phyloP scores from a whole-genome alignment of 805 yeast species.

The Starmerella powellii region DNA sequence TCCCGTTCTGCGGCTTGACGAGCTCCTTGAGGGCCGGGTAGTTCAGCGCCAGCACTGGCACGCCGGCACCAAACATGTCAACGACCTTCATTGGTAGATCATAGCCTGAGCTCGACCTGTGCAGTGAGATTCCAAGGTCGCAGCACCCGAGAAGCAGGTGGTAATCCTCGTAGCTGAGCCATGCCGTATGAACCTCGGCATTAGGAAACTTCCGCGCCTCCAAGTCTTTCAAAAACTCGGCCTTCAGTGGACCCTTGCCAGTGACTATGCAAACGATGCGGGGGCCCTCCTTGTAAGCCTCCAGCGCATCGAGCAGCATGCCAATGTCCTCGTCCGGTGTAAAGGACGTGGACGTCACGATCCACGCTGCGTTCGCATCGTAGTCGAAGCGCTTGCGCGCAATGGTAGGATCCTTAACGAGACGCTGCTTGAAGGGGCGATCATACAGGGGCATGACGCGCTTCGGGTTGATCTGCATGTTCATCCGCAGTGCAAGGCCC shows the following conservation, averaged over 20 bases:
- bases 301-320: slow-evolving; percentile 56
- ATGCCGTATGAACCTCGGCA: slow-evolving; percentile 49
- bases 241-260: slow-evolving; percentile 83
- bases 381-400: slow-evolving; percentile 30
- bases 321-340: slow-evolving; percentile 90
- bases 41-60: slow-evolving; percentile 72
- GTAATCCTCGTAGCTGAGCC: slow-evolving; percentile 72
- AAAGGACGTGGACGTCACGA: slow-evolving; percentile 82
- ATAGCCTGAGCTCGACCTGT: slow-evolving; percentile 80
- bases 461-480: slow-evolving; percentile 41
- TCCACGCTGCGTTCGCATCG: slow-evolving; percentile 50
- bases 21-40: slow-evolving; percentile 73
- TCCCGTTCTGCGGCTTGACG: slow-evolving; percentile 64
- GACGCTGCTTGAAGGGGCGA: slow-evolving; percentile 61
- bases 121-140: slow-evolving; percentile 82
- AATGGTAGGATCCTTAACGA: slow-evolving; percentile 31
- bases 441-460: slow-evolving; percentile 64
- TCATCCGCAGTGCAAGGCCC: slow-evolving; percentile 45
- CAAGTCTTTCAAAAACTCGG: slow-evolving; percentile 40
- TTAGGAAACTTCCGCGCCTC: slow-evolving; percentile 34
- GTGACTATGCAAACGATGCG: slow-evolving; percentile 71
- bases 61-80: slow-evolving; percentile 91
- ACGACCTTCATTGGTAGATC: slow-evolving; percentile 96
- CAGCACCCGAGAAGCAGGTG: slow-evolving; percentile 64
- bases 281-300: slow-evolving; percentile 24